These are phyloP conservation scores for Candida rishiriensis DNA, from an alignment of 805 yeast species.

Conservation along the genomic window DNA sequence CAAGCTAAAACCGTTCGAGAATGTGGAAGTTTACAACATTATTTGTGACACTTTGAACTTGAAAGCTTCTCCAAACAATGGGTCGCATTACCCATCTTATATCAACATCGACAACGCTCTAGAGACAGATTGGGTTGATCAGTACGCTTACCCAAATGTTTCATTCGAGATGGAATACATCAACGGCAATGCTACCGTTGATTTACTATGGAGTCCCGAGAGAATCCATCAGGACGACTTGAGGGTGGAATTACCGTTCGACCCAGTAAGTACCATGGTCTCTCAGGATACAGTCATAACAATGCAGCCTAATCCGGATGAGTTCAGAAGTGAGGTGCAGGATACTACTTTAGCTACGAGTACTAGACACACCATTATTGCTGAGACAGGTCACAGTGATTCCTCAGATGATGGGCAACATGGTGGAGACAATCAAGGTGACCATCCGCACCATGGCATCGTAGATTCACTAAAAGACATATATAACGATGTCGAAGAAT, in stretches of 20 bases:
- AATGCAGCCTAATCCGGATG: constrained; percentile 5
- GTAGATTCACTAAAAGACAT: constrained; percentile 15
- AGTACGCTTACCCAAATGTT: constrained; percentile 44
- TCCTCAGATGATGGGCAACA: constrained; percentile 16
- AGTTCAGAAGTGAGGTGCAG: background rate
- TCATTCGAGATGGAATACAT: constrained; percentile 39
- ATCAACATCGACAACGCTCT: constrained; percentile 28
- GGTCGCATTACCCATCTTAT: constrained; percentile 33
- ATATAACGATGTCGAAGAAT: constrained; percentile 17
- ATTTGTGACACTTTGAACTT: constrained; percentile 59
- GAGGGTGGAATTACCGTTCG: constrained; percentile 4
- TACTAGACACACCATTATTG: background rate
- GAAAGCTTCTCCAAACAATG: constrained; percentile 58
- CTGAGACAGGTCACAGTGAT: constrained; percentile 3
- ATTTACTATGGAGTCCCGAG: constrained; percentile 29
- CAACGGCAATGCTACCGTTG: constrained; percentile 48
- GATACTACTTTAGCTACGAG: background rate
- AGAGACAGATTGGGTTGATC: constrained; percentile 44
- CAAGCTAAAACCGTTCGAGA: constrained; percentile 60
- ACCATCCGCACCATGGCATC: constrained; percentile 9
- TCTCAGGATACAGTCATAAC: constrained; percentile 5
- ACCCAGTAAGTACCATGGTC: constrained; percentile 2
- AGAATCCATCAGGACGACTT: background rate
- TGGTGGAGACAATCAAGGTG: constrained; percentile 15
- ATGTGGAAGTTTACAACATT: constrained; percentile 69